Evolutionary conservation across 345 rosid species (phyloP).

Genomic region (Rubroshorea leprosula): DNA sequence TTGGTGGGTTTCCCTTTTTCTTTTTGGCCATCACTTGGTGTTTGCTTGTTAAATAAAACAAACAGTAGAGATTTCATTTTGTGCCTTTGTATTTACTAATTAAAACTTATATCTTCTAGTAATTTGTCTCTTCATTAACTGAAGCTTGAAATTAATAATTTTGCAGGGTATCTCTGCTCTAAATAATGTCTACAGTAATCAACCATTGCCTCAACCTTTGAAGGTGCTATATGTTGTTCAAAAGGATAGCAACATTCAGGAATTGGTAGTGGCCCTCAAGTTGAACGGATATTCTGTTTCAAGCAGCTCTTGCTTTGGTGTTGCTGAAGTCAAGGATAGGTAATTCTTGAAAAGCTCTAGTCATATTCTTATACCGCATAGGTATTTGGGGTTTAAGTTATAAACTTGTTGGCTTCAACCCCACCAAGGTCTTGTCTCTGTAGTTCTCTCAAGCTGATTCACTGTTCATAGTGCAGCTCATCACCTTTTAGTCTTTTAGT

Average conservation of each 20-base stretch:
- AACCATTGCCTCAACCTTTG: conserved; percentile 9
- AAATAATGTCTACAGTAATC: conserved; percentile 12
- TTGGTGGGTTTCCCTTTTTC: background rate
- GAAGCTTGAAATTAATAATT: background rate
- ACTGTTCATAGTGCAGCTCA: too few relatives aligned
- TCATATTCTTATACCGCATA: too few relatives aligned
- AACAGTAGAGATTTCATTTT: background rate
- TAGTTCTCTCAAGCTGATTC: too few relatives aligned
- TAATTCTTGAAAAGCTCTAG: background rate
- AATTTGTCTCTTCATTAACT: background rate
- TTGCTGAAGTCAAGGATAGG: conserved; percentile 14
- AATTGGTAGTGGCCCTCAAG: conserved; percentile 34
- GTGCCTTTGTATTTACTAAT: background rate
- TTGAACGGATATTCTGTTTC: conserved; percentile 34
- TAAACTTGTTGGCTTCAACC: background rate
- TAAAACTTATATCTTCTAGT: background rate
- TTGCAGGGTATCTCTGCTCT: conserved; percentile 31
- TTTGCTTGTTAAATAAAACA: background rate
- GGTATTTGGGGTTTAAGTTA: too few relatives aligned
- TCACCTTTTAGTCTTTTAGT: too few relatives aligned
- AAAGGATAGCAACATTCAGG: conserved; percentile 27
- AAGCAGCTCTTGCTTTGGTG: conserved; percentile 10
- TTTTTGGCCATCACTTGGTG: background rate
- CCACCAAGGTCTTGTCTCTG: too few relatives aligned
- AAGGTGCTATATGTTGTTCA: conserved; percentile 36